Evolutionary conservation across 805 yeast genomes (phyloP), one percentile per base, ranked within the genome.

Genomic region (Barnettozyma botsteinii): DNA sequence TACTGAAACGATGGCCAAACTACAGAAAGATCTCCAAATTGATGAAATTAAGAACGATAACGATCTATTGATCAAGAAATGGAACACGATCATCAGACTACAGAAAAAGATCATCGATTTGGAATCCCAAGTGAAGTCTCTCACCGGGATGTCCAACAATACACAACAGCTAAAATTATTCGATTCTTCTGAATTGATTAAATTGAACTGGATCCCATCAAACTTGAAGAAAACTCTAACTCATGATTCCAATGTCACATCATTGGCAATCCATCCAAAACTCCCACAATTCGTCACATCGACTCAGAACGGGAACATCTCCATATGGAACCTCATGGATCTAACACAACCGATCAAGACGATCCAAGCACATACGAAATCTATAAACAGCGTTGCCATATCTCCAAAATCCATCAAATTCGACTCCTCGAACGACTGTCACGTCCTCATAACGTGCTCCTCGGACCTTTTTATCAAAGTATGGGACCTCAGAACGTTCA

Each of bases 61-160:
- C 38, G 50, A 55, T 10, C 53, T 69, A 10, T 63, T 86, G 29
- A 86, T 82, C 50, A 82, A 81, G 61, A 89, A 88, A 63, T 89
- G 97, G 97, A 70, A 81, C 1, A 80, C 95, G 0, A 91, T 89
- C 4, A 69, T 86, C 24, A 66, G 95, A 33, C 66, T 91, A 23
- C 96, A 91, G 61, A 74, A 79, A 46, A 73, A 76, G 51, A 79
- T 81, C 31, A 64, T 81, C 42, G 91, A 81, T 37, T 60, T 87
- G 32, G 95, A 89, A 53, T 61, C 70, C 15, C 81, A 79, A 34
- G 57, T 75, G 5, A 60, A 60, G 14, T 37, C 39, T 4, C n/a
- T n/a, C n/a, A n/a, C n/a, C n/a, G n/a, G n/a, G n/a, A n/a, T n/a
- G n/a, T 26, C 39, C 18, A 25, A 49, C 36, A 30, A 46, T 38